Evolutionary conservation across 768 basidiomycete species (phyloP), one percentile per base, ranked within the genome.

Genomic region (Mycena amicta): DNA sequence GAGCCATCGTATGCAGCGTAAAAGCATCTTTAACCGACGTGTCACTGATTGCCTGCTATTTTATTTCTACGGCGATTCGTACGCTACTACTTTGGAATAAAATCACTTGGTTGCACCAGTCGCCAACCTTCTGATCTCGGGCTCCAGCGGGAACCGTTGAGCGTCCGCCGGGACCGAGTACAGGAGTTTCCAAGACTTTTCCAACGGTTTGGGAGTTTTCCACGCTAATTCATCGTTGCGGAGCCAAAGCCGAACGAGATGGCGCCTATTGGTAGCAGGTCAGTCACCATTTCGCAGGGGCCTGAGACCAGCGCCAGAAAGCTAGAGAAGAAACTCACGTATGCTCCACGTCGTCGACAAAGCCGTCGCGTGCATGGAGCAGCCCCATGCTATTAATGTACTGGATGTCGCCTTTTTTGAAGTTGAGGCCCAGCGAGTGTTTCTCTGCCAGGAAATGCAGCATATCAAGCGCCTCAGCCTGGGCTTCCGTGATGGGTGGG

Each of bases 401-500:
- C 60, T 80, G 79, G 30, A 80, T 79, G 59, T 80, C 79, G 37
- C 79, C 79, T 60, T 80, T 80, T 63, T 77, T 71, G 70, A 80
- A 79, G 53, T 80, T 79, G 55, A 80, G 68, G 4, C 67, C 75
- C 2, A 81, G 69, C 28, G 74, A 73, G 61, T 74, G 75, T 54
- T 77, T 77, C 60, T 79, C 76, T 2, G 77, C 78, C 15, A 76
- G 57, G 64, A 77, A 81, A 55, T 80, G 79, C 27, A 81, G 61
- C 1, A 74, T 74, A 57, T 81, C 79, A 16, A 81, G 66, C 6
- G 79, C 79, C 58, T 81, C 79, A 5, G 79, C 79, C 54, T 81
- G 79, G n/a, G 75, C 78, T 61, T 81, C 79, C 1, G 76, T 74
- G 61, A 81, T 79, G 2, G 78, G 77, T 15, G 79, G 79, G 51